A percentile compares a stretch with the other conserved stretches of the same genome.
phyloP scores from a whole-genome alignment of 805 yeast genomes.

The Wickerhamiella azyma region DNA sequence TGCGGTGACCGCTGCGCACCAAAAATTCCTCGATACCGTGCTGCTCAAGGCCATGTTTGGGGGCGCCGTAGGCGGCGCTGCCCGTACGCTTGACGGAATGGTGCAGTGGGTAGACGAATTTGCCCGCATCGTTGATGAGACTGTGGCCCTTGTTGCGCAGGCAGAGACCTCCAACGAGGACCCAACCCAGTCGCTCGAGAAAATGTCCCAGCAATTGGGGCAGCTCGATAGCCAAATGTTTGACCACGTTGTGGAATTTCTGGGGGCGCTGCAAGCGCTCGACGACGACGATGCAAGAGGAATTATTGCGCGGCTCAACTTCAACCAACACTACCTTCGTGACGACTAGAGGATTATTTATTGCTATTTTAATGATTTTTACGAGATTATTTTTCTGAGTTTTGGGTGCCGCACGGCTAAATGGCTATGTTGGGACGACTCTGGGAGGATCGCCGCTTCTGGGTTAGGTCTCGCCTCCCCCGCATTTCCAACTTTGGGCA shows the following conservation, averaged over 20 bases:
- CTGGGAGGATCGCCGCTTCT: not conserved
- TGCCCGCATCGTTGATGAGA: constrained; percentile 11
- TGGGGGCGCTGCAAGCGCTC: constrained; percentile 12
- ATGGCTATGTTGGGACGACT: not conserved
- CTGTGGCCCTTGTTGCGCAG: constrained; percentile 8
- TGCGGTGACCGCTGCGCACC: constrained; percentile 25
- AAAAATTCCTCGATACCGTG: constrained; percentile 22
- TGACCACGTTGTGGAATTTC: not conserved
- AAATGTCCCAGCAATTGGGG: too few species aligned
- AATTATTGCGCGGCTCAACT: constrained; percentile 26
- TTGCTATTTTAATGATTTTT: too few species aligned
- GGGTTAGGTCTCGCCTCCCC: not conserved
- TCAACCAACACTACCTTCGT: constrained; percentile 23
- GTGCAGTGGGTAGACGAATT: constrained; percentile 22
- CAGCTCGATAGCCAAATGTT: not conserved
- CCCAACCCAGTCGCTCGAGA: not conserved
- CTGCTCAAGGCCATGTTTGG: constrained; percentile 25
- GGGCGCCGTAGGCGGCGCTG: constrained; percentile 16
- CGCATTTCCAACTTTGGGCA: not conserved
- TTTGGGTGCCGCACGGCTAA: not conserved
- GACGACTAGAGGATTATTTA: not conserved
- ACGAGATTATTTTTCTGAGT: too few species aligned
- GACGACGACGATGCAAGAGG: constrained; percentile 25
- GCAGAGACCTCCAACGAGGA: not conserved
- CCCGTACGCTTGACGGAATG: constrained; percentile 24